These are phyloP conservation scores for Trametes villosa DNA, from an alignment of 768 basidiomycete genomes.

Conservation along the genomic window DNA sequence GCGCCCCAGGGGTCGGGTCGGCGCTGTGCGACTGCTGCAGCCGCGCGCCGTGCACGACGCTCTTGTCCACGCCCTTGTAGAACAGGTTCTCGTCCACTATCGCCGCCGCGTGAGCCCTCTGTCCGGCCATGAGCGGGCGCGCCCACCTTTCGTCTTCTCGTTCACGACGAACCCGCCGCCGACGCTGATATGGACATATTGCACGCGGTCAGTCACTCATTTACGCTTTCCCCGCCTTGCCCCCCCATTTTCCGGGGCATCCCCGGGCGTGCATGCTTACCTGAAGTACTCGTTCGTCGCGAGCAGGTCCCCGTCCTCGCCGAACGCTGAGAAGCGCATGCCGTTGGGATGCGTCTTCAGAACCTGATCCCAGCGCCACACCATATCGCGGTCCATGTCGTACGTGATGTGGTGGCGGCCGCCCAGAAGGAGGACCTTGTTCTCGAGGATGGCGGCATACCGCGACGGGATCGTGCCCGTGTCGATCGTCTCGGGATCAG, in stretches of 20 bases:
- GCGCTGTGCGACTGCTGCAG: constrained; percentile 63
- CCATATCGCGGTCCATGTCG: constrained; percentile 90
- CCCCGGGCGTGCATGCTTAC: constrained; percentile 30
- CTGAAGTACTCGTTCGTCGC: constrained; percentile 96
- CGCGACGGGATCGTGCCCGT: constrained; percentile 81
- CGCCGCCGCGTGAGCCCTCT: not conserved
- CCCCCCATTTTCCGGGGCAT: not conserved
- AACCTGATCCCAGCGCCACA: constrained; percentile 91
- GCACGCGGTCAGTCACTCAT: not conserved
- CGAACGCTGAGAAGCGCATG: constrained; percentile 90
- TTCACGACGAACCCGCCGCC: constrained; percentile 96
- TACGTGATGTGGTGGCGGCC: constrained; percentile 80
- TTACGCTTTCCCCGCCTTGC: constrained; percentile 11
- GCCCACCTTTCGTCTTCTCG: constrained; percentile 83
- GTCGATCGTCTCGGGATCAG: constrained; percentile 93
- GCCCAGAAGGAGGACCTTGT: constrained; percentile 69
- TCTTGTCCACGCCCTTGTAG: constrained; percentile 90
- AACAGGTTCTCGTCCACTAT: constrained; percentile 91
- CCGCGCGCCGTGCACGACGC: constrained; percentile 77
- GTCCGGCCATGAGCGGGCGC: not conserved
- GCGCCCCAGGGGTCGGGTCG: constrained; percentile 20
- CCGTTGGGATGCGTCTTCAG: constrained; percentile 90
- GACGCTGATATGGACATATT: constrained; percentile 50
- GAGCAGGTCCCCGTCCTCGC: constrained; percentile 77
- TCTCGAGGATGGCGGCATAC: constrained; percentile 67